Evolutionary conservation across 1,284 basidiomycete species (phyloP).

Genomic region (Marasmius sp.): DNA sequence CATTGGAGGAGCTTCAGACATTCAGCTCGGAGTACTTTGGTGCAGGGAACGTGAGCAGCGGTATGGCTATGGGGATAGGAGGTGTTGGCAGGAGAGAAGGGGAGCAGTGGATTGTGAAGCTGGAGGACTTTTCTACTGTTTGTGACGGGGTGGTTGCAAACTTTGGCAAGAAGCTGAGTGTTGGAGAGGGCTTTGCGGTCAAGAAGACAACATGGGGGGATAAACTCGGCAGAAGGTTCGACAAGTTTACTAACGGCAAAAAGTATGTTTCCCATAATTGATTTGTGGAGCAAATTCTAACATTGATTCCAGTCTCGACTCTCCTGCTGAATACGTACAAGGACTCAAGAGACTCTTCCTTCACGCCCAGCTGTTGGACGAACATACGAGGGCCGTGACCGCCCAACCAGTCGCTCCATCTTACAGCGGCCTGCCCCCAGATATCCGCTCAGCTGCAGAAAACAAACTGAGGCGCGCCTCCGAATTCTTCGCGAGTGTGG

Average conservation of each 20-base stretch:
- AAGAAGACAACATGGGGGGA: slow-evolving; percentile 86
- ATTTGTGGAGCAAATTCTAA: slow-evolving; percentile 11
- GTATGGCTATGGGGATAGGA: slow-evolving; percentile 67
- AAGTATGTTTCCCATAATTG: slow-evolving; percentile 56
- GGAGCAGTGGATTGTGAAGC: slow-evolving; percentile 67
- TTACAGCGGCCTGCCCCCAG: slow-evolving; percentile 69
- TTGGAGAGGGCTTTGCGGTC: slow-evolving; percentile 78
- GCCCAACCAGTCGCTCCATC: slow-evolving; percentile 62
- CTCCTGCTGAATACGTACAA: slow-evolving; percentile 83
- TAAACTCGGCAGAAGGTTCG: slow-evolving; percentile 80
- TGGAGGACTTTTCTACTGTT: slow-evolving; percentile 71
- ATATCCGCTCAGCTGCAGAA: slow-evolving; percentile 69
- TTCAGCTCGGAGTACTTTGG: slow-evolving; percentile 71
- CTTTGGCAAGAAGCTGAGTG: slow-evolving; percentile 87
- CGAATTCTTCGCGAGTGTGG: slow-evolving; percentile 89
- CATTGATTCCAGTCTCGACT: slow-evolving; percentile 67
- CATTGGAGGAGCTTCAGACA: slow-evolving; percentile 73
- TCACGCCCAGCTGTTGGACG: slow-evolving; percentile 80
- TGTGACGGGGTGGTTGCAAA: slow-evolving; percentile 86
- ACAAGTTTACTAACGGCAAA: slow-evolving; percentile 89
- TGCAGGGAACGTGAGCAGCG: slow-evolving; percentile 73
- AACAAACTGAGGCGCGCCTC: slow-evolving; percentile 76
- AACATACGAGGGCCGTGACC: slow-evolving; percentile 78
- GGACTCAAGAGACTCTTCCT: slow-evolving; percentile 76
- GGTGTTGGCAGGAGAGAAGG: slow-evolving; percentile 69